Evolutionary conservation across 495 filamentous ascomycete species (phyloP).

Genomic region (Penicillium daleae): DNA sequence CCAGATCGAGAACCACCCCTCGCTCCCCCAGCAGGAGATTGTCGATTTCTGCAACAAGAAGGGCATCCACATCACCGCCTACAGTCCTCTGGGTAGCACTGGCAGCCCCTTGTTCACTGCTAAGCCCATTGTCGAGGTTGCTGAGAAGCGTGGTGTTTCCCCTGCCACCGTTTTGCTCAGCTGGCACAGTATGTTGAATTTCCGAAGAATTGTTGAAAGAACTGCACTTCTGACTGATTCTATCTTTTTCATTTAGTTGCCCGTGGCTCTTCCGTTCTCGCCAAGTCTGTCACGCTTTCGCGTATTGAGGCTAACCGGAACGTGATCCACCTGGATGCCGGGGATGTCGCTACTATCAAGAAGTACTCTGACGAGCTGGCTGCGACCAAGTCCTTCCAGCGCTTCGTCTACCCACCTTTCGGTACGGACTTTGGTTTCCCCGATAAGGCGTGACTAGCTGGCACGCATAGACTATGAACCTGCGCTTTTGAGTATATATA

Average conservation of each 20-base stretch:
- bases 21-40: constrained; percentile 83
- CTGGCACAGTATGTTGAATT: constrained; percentile 74
- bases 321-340: constrained; percentile 66
- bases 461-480: neutral
- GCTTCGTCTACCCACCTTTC: constrained; percentile 81
- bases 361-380: constrained; percentile 62
- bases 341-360: constrained; percentile 66
- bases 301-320: constrained; percentile 75
- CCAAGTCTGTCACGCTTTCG: constrained; percentile 76
- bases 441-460: constrained; percentile 56
- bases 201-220: neutral
- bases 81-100: constrained; percentile 77
- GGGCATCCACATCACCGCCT: constrained; percentile 77
- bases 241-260: constrained; percentile 53
- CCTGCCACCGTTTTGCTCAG: constrained; percentile 69
- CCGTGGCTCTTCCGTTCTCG: constrained; percentile 72
- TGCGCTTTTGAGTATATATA: neutral
- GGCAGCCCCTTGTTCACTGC: constrained; percentile 72
- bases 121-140: constrained; percentile 68
- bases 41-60: constrained; percentile 73
- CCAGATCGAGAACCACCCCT: constrained; percentile 85
- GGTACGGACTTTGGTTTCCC: constrained; percentile 78
- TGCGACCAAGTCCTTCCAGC: constrained; percentile 62
- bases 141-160: constrained; percentile 67
- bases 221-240: neutral